Evolutionary conservation across 345 rosid genomes (phyloP).

Genomic region (Hirschfeldia incana): DNA sequence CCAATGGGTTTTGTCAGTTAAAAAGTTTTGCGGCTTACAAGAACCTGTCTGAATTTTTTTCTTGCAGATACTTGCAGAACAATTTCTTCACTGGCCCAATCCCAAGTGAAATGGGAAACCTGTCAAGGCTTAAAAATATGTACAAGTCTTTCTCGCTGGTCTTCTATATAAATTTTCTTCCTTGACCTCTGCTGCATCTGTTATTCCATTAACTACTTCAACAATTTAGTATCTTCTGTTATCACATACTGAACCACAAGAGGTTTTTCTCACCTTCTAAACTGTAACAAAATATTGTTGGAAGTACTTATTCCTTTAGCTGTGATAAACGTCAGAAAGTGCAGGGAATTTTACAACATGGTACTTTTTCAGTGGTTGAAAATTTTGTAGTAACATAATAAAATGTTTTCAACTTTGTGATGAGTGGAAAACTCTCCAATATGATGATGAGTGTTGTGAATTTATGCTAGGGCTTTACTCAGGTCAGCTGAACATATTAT

Average conservation of each 20-base stretch:
- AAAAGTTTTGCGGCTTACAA: constrained; percentile 9
- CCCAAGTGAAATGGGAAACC: constrained; percentile 88
- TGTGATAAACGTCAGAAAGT: constrained; percentile 7
- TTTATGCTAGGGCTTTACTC: constrained; percentile 15
- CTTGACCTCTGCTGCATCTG: constrained; percentile 8
- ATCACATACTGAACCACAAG: constrained; percentile 2
- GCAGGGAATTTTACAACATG: constrained; percentile 9
- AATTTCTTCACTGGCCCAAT: constrained; percentile 79
- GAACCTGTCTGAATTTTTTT: background rate
- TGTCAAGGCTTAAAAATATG: constrained; percentile 66
- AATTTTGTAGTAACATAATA: constrained; percentile 9
- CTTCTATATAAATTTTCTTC: background rate
- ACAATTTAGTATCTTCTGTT: background rate
- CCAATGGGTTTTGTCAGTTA: background rate
- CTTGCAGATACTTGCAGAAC: constrained; percentile 81
- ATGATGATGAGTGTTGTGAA: constrained; percentile 14
- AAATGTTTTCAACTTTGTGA: background rate
- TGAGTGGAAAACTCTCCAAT: background rate
- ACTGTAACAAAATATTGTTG: background rate
- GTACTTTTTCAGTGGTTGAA: background rate
- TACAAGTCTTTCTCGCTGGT: constrained; percentile 40
- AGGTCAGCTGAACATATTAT: constrained; percentile 11
- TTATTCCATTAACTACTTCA: background rate
- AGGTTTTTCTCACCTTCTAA: constrained; percentile 14
- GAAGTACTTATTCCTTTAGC: background rate